Base-by-base conservation (phyloP, 2,329 filamentous ascomycete species). In the Aureobasidium sp. region DNA sequence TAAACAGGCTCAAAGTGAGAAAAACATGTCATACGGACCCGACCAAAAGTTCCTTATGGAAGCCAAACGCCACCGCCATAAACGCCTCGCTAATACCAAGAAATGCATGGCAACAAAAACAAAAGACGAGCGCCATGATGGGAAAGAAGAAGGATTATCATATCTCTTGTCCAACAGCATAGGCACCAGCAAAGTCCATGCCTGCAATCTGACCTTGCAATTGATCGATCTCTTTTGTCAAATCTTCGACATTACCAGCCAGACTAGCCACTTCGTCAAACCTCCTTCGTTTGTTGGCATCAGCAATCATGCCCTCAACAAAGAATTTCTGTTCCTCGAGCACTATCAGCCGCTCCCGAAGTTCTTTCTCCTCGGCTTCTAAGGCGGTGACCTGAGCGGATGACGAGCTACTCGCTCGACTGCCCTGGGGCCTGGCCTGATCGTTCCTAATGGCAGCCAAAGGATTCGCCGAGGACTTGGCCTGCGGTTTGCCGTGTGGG, bases 311-410 rank as follows among this genome's bases (percentile, higher is more conserved):
- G 68, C 90, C 86, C 41, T 87, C 85, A 0, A 97, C 91, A 75
- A 96, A 85, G 74, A 95, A 96, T 66, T 87, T 88, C 73, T 97
- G 92, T 75, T 97, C 92, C 73, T 96, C 91, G 0, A 97, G 80
- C 7, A 97, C 87, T 34, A 94, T 88, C 14, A 96, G 77, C 4
- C 86, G 81, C 69, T 96, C 91, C 17, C 88, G 84, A 1, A 95
- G 77, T 22, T 90, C 84, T 71, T 90, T 93, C 73, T 96, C 91
- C 71, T 96, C 91, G 0, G 83, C 84, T 73, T 96, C 91, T 5
- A 96, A 77, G 2, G 84, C 84, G 0, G 84, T 87, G 15, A 88
- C 77, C 12, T 68, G 68, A 15, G 63, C 62, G 15, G 80, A 79
- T 64, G 80, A 83, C 63, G 81, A 82, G 66, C 82, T 82, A 59